phyloP scores from a whole-genome alignment of 2,329 filamentous ascomycete species.

The Orbilia blumenaviensis region DNA sequence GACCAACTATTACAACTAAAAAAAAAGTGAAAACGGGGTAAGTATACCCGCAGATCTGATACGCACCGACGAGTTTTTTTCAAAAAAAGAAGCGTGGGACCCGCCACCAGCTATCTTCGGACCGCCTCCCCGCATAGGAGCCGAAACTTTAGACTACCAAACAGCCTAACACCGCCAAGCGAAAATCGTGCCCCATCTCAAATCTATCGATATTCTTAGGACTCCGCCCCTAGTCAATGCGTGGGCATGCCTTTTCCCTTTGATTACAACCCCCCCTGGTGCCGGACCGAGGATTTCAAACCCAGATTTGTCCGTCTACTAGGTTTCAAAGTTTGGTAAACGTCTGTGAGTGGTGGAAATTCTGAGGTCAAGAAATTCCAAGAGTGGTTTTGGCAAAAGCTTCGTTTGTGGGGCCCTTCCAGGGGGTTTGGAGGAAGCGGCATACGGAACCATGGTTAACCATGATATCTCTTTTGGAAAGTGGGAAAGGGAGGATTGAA shows the following conservation, averaged over 20 bases:
- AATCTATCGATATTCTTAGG: background rate
- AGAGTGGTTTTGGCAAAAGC: constrained; percentile 10
- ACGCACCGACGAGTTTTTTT: constrained; percentile 17
- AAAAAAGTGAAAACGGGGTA: background rate
- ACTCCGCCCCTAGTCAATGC: too few species aligned
- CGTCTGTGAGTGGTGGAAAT: constrained; percentile 48
- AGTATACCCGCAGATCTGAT: too few species aligned
- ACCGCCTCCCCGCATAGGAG: constrained; percentile 44
- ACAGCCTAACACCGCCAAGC: constrained; percentile 40
- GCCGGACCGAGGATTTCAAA: constrained; percentile 18
- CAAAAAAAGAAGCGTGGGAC: constrained; percentile 39
- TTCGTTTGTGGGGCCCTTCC: constrained; percentile 24
- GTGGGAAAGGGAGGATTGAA: background rate
- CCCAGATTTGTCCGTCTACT: constrained; percentile 50
- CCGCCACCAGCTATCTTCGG: constrained; percentile 41
- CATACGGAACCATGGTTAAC: constrained; percentile 2
- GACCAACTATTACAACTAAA: constrained; percentile 3
- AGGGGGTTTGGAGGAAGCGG: background rate
- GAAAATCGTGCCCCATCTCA: background rate
- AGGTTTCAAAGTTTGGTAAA: constrained; percentile 19
- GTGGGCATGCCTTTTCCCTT: too few species aligned
- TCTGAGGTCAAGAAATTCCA: background rate
- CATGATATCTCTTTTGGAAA: too few species aligned
- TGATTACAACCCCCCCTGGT: background rate
- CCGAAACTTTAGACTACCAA: background rate